Evolutionary conservation across 2,329 filamentous ascomycete genomes (phyloP), one percentile per base, ranked within the genome.

Genomic region (Monosporascus sp.): DNA sequence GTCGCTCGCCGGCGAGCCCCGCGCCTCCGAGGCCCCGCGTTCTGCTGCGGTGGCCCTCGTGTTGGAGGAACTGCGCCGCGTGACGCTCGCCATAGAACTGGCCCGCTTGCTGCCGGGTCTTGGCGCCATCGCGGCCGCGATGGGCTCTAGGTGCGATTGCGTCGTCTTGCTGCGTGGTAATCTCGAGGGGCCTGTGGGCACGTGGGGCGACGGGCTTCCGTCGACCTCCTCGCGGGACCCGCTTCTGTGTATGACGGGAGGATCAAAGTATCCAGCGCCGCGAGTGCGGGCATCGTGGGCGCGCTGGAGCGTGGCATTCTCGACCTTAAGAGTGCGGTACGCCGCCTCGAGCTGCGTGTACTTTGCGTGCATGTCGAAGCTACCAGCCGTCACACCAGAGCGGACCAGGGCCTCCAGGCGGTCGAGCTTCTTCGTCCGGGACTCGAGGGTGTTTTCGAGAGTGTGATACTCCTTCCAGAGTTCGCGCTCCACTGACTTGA

Each of bases 401-500:
- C 88, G 81, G 41, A 94, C 84, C 43, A 90, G 81, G 17, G 85
- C 83, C 70, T 99, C 94, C 1, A 99, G 78, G 3, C 89, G 83
- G 59, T 97, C 93, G 31, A 99, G 81, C 61, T 90, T 90, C 74
- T 95, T 94, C 55, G 87, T 81, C 17, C 91, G 85, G 25, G 84
- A 73, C 51, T 94, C 89, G 27, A 97, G 82, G 38, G 85, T 89
- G 60, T 84, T 85, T 69, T 97, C 91, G 1, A 99, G 78, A 0
- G 81, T 83, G 64, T 95, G 89, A 65, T 97, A 97, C 65, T 97
- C 92, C 57, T 90, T 89, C 74, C 86, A 87, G n/a, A 97, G 74
- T 55, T 96, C 89, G 48, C 89, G 85, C 69, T 99, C 94, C n/a
- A 97, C 85, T 6, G 79, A 77, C 63, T 89, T 89, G 65, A 97